phyloP scores from a whole-genome alignment of 768 basidiomycete species.

The Hysterangium stoloniferum region DNA sequence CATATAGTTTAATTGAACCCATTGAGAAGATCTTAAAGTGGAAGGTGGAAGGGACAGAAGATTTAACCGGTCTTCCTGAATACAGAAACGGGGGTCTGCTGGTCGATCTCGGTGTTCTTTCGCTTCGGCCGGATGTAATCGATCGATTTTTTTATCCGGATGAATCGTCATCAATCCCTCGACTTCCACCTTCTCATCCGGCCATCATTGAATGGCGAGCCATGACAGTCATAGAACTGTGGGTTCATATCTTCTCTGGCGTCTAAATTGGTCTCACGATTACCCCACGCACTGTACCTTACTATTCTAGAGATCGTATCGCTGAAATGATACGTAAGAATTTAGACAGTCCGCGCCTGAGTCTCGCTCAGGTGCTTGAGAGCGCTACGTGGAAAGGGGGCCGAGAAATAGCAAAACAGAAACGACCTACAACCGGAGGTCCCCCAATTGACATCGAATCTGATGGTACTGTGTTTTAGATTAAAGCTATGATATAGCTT shows the following conservation, averaged over 20 bases:
- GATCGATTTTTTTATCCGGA: slow-evolving; percentile 36
- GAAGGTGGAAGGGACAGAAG: slow-evolving; percentile 73
- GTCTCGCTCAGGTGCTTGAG: slow-evolving; percentile 85
- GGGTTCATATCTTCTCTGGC: slow-evolving; percentile 23
- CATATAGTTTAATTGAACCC: slow-evolving; percentile 82
- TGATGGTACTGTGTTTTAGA: slow-evolving; percentile 73
- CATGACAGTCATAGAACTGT: slow-evolving; percentile 91
- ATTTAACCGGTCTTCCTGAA: slow-evolving; percentile 90
- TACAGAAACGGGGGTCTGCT: slow-evolving; percentile 95
- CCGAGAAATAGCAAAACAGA: slow-evolving; percentile 79
- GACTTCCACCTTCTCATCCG: slow-evolving; percentile 68
- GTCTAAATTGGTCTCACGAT: neutral
- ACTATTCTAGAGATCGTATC: slow-evolving; percentile 60
- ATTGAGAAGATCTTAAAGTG: slow-evolving; percentile 72
- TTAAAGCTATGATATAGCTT: too few species aligned
- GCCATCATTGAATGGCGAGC: slow-evolving; percentile 96
- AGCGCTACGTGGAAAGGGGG: slow-evolving; percentile 97
- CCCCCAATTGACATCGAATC: slow-evolving; percentile 84
- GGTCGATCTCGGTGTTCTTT: slow-evolving; percentile 74
- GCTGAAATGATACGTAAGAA: slow-evolving; percentile 58
- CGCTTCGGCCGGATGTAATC: slow-evolving; percentile 51
- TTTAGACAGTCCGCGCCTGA: slow-evolving; percentile 46
- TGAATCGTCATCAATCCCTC: slow-evolving; percentile 45
- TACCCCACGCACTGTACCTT: neutral
- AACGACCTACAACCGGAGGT: slow-evolving; percentile 65